Evolutionary conservation across 345 rosid genomes (phyloP), one percentile per base, ranked within the genome.

Genomic region (Raphanus sativus): DNA sequence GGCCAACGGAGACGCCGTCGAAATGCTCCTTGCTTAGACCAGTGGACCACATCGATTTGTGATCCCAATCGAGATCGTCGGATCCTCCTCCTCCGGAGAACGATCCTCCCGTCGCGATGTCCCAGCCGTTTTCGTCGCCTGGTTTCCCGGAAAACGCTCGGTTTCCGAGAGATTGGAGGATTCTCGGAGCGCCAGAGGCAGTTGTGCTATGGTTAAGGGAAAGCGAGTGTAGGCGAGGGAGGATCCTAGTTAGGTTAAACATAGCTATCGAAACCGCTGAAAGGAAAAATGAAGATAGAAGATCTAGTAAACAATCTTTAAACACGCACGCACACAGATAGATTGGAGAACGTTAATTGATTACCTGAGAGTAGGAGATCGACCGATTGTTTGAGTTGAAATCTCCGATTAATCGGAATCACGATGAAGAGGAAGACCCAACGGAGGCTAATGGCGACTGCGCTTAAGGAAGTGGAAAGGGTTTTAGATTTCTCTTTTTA

Each of bases 21-120:
- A 89, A 95, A 84, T 95, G 96, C 65, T 91, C 99, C 81, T 92
- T 89, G 6, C 96, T 91, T 80, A 92, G 64, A 75, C 99, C 96
- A 32, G 87, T 89, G 2, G 99, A 91, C 99, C 98, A 92, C 55
- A 90, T 91, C 3, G 98, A 89, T 71, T 80, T 86, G 3, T 83
- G 75, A 30, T 83, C 97, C 99, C 98, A 95, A 33, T 86, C 91
- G 16, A 80, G 79, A 67, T 84, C 88, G 61, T 81, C 84, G 7
- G 87, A 79, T 45, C 79, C 80, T 24, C 65, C 52, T 60, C 63
- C 83, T 52, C 75, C 85, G 58, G 74, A 81, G 66, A 73, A 80
- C 3, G 89, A 81, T 56, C 84, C 84, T 64, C 86, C 82, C n/a
- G 70, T 42, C 9, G 81, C 50, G 25, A 56, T 77, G 62, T 62